Percentiles rank a stretch among this genome's conserved stretches.
phyloP scores from a whole-genome alignment of 192 early-diverging fungal species.

The Entomortierella chlamydospora region DNA sequence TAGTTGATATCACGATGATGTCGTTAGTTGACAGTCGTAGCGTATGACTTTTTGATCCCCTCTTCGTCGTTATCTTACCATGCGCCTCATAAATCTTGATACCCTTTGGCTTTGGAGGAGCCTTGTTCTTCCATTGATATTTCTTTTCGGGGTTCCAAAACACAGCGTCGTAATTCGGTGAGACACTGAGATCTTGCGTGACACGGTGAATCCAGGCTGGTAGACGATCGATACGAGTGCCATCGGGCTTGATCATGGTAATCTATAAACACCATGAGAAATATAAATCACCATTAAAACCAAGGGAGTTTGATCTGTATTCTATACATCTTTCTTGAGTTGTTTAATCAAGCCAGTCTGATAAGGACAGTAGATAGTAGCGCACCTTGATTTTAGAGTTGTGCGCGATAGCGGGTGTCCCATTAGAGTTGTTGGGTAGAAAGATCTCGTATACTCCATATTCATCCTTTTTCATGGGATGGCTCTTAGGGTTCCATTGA shows the following conservation, averaged over 20 bases:
- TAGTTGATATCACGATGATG: too few relatives aligned
- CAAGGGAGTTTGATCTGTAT: too few relatives aligned
- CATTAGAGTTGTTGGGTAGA: conserved; percentile 72
- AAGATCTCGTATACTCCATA: conserved; percentile 88
- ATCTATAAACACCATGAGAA: conserved; percentile 60
- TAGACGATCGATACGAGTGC: conserved; percentile 87
- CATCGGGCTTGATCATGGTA: conserved; percentile 76
- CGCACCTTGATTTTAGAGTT: conserved; percentile 86
- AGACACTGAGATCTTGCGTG: conserved; percentile 84
- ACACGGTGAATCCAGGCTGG: conserved; percentile 91
- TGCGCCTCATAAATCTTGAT: conserved; percentile 95
- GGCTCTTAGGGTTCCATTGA: conserved; percentile 81
- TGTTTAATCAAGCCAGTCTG: too few relatives aligned
- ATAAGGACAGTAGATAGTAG: conserved; percentile 6
- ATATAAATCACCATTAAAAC: too few relatives aligned
- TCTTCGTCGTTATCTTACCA: conserved; percentile 57
- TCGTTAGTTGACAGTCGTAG: too few relatives aligned
- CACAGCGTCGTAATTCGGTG: conserved; percentile 88
- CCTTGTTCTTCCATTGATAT: conserved; percentile 84
- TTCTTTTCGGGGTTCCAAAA: conserved; percentile 92
- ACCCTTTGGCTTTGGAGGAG: conserved; percentile 71
- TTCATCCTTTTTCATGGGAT: conserved; percentile 82
- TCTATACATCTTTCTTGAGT: too few relatives aligned
- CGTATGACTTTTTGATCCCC: too few relatives aligned
- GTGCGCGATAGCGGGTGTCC: conserved; percentile 82